Base-by-base conservation (phyloP, 2,329 filamentous ascomycete genomes). In the Lasiodiplodia sp. region DNA sequence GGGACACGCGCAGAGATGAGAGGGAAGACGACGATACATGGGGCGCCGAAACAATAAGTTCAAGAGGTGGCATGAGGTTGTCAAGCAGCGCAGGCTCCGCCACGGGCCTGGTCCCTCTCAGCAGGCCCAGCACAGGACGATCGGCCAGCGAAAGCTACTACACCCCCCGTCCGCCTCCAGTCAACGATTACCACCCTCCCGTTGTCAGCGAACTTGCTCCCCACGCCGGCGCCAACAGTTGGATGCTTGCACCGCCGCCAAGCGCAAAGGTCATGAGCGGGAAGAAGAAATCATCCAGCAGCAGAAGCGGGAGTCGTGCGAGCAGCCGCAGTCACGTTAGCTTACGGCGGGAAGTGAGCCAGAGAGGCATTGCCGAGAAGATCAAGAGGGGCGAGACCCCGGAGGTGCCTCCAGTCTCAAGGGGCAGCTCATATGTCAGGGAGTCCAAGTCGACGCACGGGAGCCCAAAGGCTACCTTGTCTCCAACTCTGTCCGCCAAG, bases 211-310 rank as follows among this genome's bases (percentile, higher is more conserved):
- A 89, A 80, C 91, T 88, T 68, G 91, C 90, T 16, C 86, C 85
- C 47, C 89, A 87, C 76, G 88, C 84, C 75, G 88, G 89, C 67
- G 93, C 92, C 69, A 91, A 92, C 67, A 87, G 86, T 75, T 97
- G 94, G 94, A 97, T 97, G 94, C 83, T 97, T 64, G 93, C 97
- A 76, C 94, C 94, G 2, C 93, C 94, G 1, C 94, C 94, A n/a
- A 88, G 91, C 40, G 93, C 94, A 68, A 94, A 91, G 78, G 86
- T 97, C 69, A 97, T 97, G 94, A 92, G 91, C 71, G 94, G 94
- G 72, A 96, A 94, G 78, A 88, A 92, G 44, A 88, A 88, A 3
- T 56, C 56, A 7, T 88, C 86, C 73, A 83, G 89, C 66, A 90
- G 87, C 71, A 83, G 83, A 44, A 92, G 88, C 75, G 72, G 70